These are phyloP conservation scores for Mycena polygramma DNA, from an alignment of 768 basidiomycete species.

Conservation along the genomic window DNA sequence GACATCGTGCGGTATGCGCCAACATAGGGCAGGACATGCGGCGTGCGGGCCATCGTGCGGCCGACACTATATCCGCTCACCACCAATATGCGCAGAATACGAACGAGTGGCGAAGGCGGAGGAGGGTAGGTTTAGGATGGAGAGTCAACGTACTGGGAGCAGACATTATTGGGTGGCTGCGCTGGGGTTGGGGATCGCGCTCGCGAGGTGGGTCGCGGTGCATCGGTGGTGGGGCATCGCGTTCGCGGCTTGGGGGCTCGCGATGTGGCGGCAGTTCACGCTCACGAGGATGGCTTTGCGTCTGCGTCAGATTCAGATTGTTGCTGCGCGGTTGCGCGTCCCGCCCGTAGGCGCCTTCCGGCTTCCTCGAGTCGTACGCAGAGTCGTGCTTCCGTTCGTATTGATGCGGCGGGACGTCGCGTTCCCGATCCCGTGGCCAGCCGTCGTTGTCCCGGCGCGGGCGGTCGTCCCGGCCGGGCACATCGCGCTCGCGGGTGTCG, in stretches of 20 bases:
- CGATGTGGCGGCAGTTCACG: conserved; percentile 19
- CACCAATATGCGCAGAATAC: conserved; percentile 12
- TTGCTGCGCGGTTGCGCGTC: conserved; percentile 9
- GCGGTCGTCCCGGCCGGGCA: conserved; percentile 5
- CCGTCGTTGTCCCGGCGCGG: conserved; percentile 3
- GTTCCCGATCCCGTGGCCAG: conserved; percentile 21
- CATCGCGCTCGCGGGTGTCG: conserved; percentile 10
- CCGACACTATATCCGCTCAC: neutral
- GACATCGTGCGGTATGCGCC: conserved; percentile 5
- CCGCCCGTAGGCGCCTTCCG: conserved; percentile 10
- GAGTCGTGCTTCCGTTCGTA: conserved; percentile 21
- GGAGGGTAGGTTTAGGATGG: conserved; percentile 28
- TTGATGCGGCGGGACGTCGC: conserved; percentile 23
- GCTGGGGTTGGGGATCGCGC: conserved; percentile 19
- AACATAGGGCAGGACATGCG: neutral
- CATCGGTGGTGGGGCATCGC: conserved; percentile 13
- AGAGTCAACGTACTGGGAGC: conserved; percentile 41
- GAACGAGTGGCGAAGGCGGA: conserved; percentile 34
- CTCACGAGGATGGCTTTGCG: conserved; percentile 21
- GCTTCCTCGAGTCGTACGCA: conserved; percentile 19
- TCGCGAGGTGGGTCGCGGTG: conserved; percentile 22
- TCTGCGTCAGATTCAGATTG: conserved; percentile 18
- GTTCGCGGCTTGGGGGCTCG: conserved; percentile 11
- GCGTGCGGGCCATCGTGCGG: conserved; percentile 9
- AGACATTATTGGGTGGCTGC: conserved; percentile 29